Conservation (phyloP, 2,329 filamentous ascomycete species). For the Phoma sp. region DNA sequence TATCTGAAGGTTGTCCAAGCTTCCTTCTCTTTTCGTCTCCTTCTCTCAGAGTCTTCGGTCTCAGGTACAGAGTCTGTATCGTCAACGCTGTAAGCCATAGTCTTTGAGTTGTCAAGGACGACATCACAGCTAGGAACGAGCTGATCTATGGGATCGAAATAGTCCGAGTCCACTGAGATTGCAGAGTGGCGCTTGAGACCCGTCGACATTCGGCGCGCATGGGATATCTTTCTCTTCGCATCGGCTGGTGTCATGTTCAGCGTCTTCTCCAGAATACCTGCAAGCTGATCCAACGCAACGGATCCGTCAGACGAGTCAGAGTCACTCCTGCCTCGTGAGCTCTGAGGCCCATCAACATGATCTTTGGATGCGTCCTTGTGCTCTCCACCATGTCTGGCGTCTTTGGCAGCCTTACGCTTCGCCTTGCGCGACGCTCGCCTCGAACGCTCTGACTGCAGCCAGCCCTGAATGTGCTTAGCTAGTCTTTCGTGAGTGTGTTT, state of each 20-base stretch:
- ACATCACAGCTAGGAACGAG: conserved; percentile 87
- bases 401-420: conserved; percentile 59
- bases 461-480: conserved; percentile 77
- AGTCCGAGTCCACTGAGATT: conserved; percentile 84
- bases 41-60: conserved; percentile 52
- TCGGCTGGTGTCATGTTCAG: conserved; percentile 54
- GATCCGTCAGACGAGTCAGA: conserved; percentile 71
- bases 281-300: conserved; percentile 78
- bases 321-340: conserved; percentile 49
- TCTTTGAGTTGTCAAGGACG: conserved; percentile 87
- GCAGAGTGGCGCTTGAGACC: conserved; percentile 54
- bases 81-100: conserved; percentile 75
- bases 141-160: conserved; percentile 75
- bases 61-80: conserved; percentile 55
- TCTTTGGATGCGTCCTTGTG: neutral
- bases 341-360: neutral
- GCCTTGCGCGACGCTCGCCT: conserved; percentile 66
- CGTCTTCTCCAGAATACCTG: conserved; percentile 77
- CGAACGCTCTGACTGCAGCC: conserved; percentile 80
- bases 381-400: conserved; percentile 20
- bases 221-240: conserved; percentile 38
- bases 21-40: conserved; percentile 69
- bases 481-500: conserved; percentile 52
- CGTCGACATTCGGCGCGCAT: conserved; percentile 38
- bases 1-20: conserved; percentile 88